Base-by-base conservation (phyloP, 1,139 yeast species). In the Blastobotrys serpentis region DNA sequence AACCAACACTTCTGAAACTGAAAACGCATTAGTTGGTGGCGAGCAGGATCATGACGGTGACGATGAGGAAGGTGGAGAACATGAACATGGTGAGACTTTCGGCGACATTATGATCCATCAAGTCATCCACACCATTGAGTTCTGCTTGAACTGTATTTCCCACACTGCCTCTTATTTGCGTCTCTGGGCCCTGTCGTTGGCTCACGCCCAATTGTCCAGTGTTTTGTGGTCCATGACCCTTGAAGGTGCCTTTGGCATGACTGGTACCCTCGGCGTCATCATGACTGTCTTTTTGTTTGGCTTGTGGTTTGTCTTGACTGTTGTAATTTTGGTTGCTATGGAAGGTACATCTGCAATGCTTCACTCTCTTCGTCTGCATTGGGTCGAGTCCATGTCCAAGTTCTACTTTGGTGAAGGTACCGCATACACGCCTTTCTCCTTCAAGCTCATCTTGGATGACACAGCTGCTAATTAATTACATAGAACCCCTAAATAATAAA, bases 371-470 rank as follows among this genome's bases (percentile, higher is more conserved):
- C 86, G 98, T 70, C 76, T 92, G 62, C 98, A 92, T 68, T 92
- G 99, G 99, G 98, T 94, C 51, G 99, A 94, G 70, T 88, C 97
- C 26, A 94, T 94, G 98, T 89, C 97, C 47, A 94, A 94, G 71
- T 92, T 88, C 69, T 94, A 90, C 63, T 89, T 86, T 63, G 98
- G 98, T 58, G 98, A 92, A 66, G 98, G 98, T 48, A 79, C 82
- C 54, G 81, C 88, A 1, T 92, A 87, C 65, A 82, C 80, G 55
- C 98, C 98, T 25, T 90, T 87, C 64, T 71, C 79, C 6, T 86
- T 88, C 41, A 19, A 19, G 40, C 16, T 36, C 22, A 17, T 36
- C 4, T 19, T 36, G 19, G 40, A 36, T 3, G 25, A 18, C 13
- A 6, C 38, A 6, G 10, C 38, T n/a, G 10, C 40, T 36, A 17